Base-by-base conservation (phyloP, 1,284 basidiomycete genomes). In the Rhodotorula sp. region DNA sequence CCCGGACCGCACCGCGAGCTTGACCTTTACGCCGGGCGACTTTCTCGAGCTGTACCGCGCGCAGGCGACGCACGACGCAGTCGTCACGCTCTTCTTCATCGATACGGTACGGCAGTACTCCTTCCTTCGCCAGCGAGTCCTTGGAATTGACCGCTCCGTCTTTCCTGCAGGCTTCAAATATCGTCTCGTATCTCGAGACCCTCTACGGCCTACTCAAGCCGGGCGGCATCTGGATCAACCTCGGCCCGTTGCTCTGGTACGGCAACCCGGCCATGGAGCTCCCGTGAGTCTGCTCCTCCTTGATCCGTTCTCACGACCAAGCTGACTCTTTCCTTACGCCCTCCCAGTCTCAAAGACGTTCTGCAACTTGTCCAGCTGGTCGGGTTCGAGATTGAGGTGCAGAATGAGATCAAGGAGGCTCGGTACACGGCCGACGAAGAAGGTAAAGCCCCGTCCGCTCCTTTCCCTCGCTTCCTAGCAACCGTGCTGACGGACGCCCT, bases 11-110 rank as follows among this genome's bases (percentile, higher is more conserved):
- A 64, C 64, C 29, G 43, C 56, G 31, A 34, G 5, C 2, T 78
- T 89, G 69, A 81, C 79, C 21, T 81, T 88, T 18, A 71, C 84
- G 0, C 86, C 87, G 73, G 79, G 81, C 31, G 87, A 89, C 76
- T 89, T 89, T 76, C 80, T 88, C 43, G 80, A 81, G 4, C 76
- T 86, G 43, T 69, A 43, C 78, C 58, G 67, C 73, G 31, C 52
- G 47, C 39, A 21, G 4, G 58, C 8, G 2, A n/a, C 46, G n/a
- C 65, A 66, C 29, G 64, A 67, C n/a, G 68, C 70, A 39, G 82
- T 89, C 72, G 84, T 87, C 16, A 89, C 88, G 8, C 83, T 89
- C 16, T 89, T 89, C 82, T 90, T 90, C 83, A 87, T 90, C 78
- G 73, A 75, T n/a, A 75, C 73, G 18, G 67, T 67, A 10, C 21